Evolutionary conservation across 2,329 filamentous ascomycete species (phyloP), one percentile per base, ranked within the genome.

Genomic region (Diaporthe citri): DNA sequence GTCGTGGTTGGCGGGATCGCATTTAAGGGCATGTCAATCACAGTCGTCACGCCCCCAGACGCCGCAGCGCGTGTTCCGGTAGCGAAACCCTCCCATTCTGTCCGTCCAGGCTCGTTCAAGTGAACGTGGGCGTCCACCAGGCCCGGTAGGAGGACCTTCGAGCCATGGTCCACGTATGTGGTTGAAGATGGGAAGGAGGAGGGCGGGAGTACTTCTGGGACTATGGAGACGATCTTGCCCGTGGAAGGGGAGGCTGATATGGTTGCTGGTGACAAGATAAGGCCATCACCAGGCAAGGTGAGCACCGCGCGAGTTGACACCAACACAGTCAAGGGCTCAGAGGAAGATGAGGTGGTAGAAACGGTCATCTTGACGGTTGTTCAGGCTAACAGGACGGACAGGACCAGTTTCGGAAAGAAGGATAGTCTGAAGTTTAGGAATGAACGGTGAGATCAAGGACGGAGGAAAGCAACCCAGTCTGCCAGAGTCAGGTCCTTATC

Each of bases 31-130:
- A 99, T 99, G 84, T 98, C 97, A 80, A 99, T 88, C 13, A 99
- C 95, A 0, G 97, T 98, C 6, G 97, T 99, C 36, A 98, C 97
- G 80, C 97, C 97, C 55, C 97, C 97, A 79, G 96, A 97, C 15
- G 97, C 97, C 5, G 97, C 97, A 46, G 97, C 97, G 79, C 94
- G 91, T 34, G 97, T 98, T 66, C 97, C 97, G 0, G 96, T 98
- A 87, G 93, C 94, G 87, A 99, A 99, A 15, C 97, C 97, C 82
- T 99, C 97, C 97, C 97, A 98, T 90, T 98, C 96, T 71, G 96
- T 98, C 74, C 97, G 91, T 56, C 97, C 97, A 0, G 97, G 97
- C 86, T 99, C 97, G 81, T 98, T 98, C 79, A 98, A 91, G 86
- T 99, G 97, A 51, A 99, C 97, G 83, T 99, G 97, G 48, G 97